Evolutionary conservation across 2,329 filamentous ascomycete genomes (phyloP), one percentile per base, ranked within the genome.

Genomic region (Colletotrichum lupini): DNA sequence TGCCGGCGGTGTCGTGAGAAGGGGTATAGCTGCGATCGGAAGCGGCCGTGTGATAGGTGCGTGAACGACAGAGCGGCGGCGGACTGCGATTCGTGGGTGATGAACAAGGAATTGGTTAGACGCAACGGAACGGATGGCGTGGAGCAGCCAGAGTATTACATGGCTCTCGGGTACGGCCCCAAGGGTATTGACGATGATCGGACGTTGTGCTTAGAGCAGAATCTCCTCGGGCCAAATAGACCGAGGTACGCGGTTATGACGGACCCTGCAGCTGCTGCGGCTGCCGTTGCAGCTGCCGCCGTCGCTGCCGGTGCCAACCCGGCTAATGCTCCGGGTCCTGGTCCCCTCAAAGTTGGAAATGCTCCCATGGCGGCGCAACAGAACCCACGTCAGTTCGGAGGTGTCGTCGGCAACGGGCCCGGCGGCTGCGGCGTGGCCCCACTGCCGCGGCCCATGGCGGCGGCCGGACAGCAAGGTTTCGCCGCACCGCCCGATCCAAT

Each of bases 11-110:
- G 75, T 24, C 42, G 42, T 7, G 4, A 66, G 3, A 56, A 63
- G 26, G 52, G 42, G 6, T 37, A 62, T 3, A 58, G 35, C 9
- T 84, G 83, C 70, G 83, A 84, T 60, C 79, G 80, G 1, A 81
- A 82, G 66, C 78, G 82, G 24, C 83, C 83, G 1, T 84, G 83
- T 68, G 81, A 83, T 63, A 81, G 78, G 4, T 84, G 83, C 75
- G 67, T 74, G 12, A 24, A 64, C 8, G 42, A 69, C 24, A 74
- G 67, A 1, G 35, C 67, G 11, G 30, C 49, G 53, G 12, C 56
- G 3, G 70, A 76, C 9, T 77, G 77, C 19, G 74, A 78, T 16
- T 26, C n/a, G 6, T 76, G 49, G 22, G n/a, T 37, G 3, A 22
- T 11, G 6, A 24, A 26, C 26, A 28, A 46, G 26, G 64, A 57